Percentiles rank a stretch among this genome's conserved stretches.
Conservation (phyloP, 805 yeast species). For the Kazachstania bromeliacearum region DNA sequence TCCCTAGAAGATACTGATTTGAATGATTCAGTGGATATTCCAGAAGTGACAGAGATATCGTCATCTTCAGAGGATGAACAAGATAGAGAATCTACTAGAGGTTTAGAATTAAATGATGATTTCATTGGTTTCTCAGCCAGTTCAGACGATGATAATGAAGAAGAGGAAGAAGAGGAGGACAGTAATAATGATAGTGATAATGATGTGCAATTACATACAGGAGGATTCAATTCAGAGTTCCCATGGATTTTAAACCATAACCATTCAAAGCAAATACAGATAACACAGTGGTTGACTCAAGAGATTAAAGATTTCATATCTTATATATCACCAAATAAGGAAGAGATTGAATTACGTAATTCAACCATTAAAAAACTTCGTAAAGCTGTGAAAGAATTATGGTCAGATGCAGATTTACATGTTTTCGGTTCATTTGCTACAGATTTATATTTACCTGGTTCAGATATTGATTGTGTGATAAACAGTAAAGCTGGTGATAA, state of each 20-base stretch:
- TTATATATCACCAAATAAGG: constrained; percentile 74
- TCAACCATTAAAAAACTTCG: constrained; percentile 54
- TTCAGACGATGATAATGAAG: constrained; percentile 21
- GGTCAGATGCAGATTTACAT: constrained; percentile 73
- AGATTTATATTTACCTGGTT: constrained; percentile 88
- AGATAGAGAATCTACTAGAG: constrained; percentile 3
- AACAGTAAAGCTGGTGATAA: constrained; percentile 49
- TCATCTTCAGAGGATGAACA: neutral
- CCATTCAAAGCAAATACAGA: constrained; percentile 64
- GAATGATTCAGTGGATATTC: neutral
- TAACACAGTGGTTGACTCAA: constrained; percentile 77
- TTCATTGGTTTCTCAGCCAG: constrained; percentile 34
- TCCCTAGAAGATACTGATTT: constrained; percentile 3
- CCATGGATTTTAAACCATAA: constrained; percentile 80
- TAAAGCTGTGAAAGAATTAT: constrained; percentile 40
- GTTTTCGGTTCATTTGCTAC: constrained; percentile 95
- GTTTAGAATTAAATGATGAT: constrained; percentile 32
- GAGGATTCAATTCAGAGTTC: constrained; percentile 17
- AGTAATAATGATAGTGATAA: constrained; percentile 6
- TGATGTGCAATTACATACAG: constrained; percentile 2
- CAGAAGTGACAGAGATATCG: neutral
- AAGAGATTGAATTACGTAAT: constrained; percentile 62
- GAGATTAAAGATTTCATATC: constrained; percentile 80
- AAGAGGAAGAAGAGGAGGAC: constrained; percentile 8
- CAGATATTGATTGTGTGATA: constrained; percentile 91